Percentiles rank a stretch among this genome's conserved stretches.
These are phyloP conservation scores for Nakaseomyces sp. DNA, from an alignment of 1,139 yeast genomes.

Conservation along the genomic window DNA sequence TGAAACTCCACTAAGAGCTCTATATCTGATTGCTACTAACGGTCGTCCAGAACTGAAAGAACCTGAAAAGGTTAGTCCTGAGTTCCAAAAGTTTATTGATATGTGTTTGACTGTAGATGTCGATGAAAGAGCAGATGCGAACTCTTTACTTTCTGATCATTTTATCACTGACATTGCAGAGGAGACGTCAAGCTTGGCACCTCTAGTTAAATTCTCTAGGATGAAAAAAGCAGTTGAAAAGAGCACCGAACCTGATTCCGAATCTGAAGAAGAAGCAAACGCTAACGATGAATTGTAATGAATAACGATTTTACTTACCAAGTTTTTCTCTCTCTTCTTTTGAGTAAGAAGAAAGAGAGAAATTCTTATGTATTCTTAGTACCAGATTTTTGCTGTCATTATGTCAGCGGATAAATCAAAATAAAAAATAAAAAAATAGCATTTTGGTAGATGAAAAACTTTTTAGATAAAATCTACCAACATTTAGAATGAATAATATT, in stretches of 20 bases:
- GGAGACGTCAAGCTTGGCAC: slow-evolving; percentile 66
- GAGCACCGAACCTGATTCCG: background rate
- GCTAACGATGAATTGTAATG: background rate
- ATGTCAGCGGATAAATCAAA: no score
- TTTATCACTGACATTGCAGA: slow-evolving; percentile 64
- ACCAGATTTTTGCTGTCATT: no score
- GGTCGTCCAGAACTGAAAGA: slow-evolving; percentile 93
- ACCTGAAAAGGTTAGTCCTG: slow-evolving; percentile 66
- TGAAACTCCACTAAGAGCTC: slow-evolving; percentile 84
- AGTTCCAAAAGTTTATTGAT: slow-evolving; percentile 59
- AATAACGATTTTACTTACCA: background rate
- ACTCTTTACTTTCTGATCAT: slow-evolving; percentile 59
- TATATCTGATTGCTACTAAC: slow-evolving; percentile 87
- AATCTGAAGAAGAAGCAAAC: background rate
- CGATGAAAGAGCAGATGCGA: slow-evolving; percentile 74
- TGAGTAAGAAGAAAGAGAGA: no score
- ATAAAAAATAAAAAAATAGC: no score
- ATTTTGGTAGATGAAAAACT: no score
- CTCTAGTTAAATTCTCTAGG: slow-evolving; percentile 80
- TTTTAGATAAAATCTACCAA: no score
- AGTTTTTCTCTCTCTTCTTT: no score
- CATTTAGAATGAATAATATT: no score
- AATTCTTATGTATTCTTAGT: no score
- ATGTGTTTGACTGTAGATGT: slow-evolving; percentile 82
- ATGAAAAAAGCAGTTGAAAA: slow-evolving; percentile 59